Evolutionary conservation across 2,329 filamentous ascomycete species (phyloP).

Genomic region (Sordariomycetes sp.): DNA sequence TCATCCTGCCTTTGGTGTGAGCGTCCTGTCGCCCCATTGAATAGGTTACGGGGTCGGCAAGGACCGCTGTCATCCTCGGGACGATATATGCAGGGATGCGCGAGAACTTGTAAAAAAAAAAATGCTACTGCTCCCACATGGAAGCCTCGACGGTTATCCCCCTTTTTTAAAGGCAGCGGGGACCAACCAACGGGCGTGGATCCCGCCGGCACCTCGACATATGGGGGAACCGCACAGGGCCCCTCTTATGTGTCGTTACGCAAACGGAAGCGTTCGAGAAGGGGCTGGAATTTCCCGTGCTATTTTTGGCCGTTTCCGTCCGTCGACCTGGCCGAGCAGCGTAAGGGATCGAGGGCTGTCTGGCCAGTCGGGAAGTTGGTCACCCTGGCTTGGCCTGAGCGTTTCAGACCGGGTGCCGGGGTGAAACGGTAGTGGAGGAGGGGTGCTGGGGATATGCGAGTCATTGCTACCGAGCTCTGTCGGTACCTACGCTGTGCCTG

Average conservation of each 20-base stretch:
- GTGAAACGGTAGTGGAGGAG: not conserved
- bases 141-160: not conserved
- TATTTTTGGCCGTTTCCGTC: not conserved
- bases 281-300: not conserved
- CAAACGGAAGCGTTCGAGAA: not conserved
- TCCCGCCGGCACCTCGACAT: not conserved
- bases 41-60: not conserved
- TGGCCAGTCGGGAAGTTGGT: not conserved
- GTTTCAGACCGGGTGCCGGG: not conserved
- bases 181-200: not conserved
- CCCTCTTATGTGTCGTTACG: not conserved
- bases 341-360: not conserved
- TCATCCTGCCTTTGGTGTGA: not conserved
- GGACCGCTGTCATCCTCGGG: not conserved
- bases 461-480: not conserved
- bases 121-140: not conserved
- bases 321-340: not conserved
- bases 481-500: not conserved
- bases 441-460: not conserved
- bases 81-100: not conserved
- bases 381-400: not conserved
- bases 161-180: not conserved
- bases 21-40: not conserved
- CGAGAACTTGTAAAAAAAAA: too few relatives aligned
- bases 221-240: not conserved